Conservation (phyloP, 202 grass and related monocot species). For the Digitaria exilis region DNA sequence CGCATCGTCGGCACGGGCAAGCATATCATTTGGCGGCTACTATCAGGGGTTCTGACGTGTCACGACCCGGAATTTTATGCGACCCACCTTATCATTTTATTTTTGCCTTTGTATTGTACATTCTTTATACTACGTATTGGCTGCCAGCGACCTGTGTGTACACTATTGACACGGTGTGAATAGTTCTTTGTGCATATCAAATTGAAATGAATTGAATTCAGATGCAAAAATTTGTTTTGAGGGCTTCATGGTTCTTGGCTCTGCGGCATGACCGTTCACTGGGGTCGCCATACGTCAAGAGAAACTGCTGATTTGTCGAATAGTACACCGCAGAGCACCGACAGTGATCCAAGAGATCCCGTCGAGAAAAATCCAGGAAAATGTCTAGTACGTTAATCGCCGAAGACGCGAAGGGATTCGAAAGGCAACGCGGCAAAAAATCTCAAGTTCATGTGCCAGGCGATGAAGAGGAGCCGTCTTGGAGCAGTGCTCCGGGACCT, state of each 20-base stretch:
- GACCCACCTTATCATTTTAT: no score
- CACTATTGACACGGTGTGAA: no score
- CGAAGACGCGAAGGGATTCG: neutral
- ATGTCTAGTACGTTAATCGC: neutral
- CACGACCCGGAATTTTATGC: neutral
- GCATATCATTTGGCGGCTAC: slow-evolving; percentile 65
- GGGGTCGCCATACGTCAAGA: neutral
- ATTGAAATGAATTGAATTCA: neutral
- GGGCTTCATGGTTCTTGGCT: neutral
- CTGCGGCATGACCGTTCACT: slow-evolving; percentile 8
- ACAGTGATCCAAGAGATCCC: neutral
- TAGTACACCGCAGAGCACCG: neutral
- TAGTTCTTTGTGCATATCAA: neutral
- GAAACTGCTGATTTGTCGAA: slow-evolving; percentile 16
- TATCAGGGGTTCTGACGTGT: slow-evolving; percentile 44
- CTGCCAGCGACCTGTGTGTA: neutral
- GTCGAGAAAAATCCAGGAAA: neutral
- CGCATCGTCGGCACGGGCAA: slow-evolving; percentile 40
- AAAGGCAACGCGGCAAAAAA: neutral
- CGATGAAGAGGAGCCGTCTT: neutral
- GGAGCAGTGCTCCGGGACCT: slow-evolving; percentile 13
- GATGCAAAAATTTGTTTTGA: neutral
- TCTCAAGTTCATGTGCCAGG: slow-evolving; percentile 6
- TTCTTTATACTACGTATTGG: slow-evolving; percentile 27
- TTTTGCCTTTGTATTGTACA: no score